Conservation (phyloP, 164 flowering plant species). For the Stephania yunnanensis region DNA sequence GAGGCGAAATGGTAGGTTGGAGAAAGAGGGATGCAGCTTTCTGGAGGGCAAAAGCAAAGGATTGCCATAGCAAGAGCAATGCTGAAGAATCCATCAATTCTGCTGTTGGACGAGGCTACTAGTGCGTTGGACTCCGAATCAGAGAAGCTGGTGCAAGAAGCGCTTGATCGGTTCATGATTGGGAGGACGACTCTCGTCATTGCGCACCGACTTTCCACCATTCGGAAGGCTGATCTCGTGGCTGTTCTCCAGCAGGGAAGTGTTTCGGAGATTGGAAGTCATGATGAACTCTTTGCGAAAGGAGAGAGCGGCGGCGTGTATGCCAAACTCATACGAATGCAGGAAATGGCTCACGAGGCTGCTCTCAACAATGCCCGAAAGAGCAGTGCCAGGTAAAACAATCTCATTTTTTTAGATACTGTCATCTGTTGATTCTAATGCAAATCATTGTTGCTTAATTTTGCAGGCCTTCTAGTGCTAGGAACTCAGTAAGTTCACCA, state of each 20-base stretch:
- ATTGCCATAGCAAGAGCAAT: conserved; percentile 96
- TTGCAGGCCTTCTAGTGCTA: conserved; percentile 89
- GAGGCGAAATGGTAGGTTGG: conserved; percentile 60
- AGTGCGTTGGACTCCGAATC: conserved; percentile 97
- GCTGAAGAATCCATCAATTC: conserved; percentile 93
- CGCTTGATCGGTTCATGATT: conserved; percentile 93
- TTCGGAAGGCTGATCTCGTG: conserved; percentile 89
- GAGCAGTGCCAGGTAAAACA: conserved; percentile 61
- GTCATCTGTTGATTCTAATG: not conserved
- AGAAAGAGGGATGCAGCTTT: conserved; percentile 91
- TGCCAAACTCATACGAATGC: conserved; percentile 86
- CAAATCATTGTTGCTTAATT: not conserved
- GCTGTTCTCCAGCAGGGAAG: conserved; percentile 91
- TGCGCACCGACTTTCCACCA: conserved; percentile 96
- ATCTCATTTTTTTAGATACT: not conserved
- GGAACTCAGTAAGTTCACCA: conserved; percentile 96
- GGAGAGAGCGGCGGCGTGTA: conserved; percentile 76
- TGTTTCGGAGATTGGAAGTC: conserved; percentile 80
- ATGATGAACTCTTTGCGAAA: conserved; percentile 80
- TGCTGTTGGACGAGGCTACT: conserved; percentile 96
- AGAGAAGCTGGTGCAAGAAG: conserved; percentile 96
- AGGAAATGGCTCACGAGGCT: conserved; percentile 85
- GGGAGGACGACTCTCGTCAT: conserved; percentile 97
- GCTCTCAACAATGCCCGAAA: conserved; percentile 80
- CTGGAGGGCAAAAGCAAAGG: conserved; percentile 98